Conservation (phyloP, 1,139 yeast genomes). For the Hanseniaspora uvarum region DNA sequence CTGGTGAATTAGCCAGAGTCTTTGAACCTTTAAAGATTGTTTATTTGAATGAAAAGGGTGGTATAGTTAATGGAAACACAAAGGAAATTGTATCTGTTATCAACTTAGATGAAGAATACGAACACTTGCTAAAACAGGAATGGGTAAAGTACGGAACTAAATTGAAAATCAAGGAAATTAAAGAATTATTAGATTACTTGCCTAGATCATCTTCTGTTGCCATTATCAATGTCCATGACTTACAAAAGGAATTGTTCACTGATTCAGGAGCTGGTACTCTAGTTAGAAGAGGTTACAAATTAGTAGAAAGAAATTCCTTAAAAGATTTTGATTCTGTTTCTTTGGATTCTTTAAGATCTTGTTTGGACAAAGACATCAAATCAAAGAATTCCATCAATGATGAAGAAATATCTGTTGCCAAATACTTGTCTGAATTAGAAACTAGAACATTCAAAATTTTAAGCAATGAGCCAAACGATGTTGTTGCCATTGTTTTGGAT, state of each 20-base stretch:
- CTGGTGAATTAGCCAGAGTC: conserved; percentile 93
- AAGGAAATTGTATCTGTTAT: conserved; percentile 84
- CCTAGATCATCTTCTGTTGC: conserved; percentile 98
- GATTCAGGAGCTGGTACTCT: conserved; percentile 99
- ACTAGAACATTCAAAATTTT: conserved; percentile 58
- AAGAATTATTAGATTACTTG: conserved; percentile 80
- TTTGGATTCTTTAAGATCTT: conserved; percentile 64
- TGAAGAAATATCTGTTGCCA: conserved; percentile 67
- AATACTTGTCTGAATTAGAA: conserved; percentile 68
- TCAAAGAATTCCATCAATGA: conserved; percentile 43
- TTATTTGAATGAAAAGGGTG: conserved; percentile 94
- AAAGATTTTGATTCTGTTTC: conserved; percentile 53
- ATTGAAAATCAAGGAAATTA: conserved; percentile 89
- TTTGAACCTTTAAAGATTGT: conserved; percentile 95
- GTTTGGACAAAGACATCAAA: conserved; percentile 58
- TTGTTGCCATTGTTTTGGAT: conserved; percentile 67
- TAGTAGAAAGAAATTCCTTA: conserved; percentile 58
- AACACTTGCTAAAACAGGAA: conserved; percentile 74
- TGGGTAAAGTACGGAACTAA: conserved; percentile 99
- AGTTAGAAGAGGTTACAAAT: conserved; percentile 92
- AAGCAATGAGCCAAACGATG: conserved; percentile 94
- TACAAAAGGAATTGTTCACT: conserved; percentile 93
- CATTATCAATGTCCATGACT: conserved; percentile 83
- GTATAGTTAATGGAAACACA: conserved; percentile 82
- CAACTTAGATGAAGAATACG: conserved; percentile 93